phyloP scores from a whole-genome alignment of 2,329 filamentous ascomycete species.

The Aspergillus tanneri region DNA sequence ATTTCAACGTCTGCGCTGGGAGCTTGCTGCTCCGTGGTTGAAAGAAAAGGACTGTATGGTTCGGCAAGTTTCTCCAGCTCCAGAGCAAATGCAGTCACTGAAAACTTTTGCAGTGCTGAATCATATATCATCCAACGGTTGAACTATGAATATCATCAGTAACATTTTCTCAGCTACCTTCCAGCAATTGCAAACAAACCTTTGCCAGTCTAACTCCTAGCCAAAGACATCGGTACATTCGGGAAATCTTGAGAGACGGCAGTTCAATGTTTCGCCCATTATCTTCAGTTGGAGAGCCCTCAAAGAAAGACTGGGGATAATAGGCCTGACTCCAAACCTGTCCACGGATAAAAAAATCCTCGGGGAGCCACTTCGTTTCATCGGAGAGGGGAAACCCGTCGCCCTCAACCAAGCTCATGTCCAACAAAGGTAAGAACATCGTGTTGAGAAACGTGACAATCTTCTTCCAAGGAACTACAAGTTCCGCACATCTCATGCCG shows the following conservation, averaged over 20 bases:
- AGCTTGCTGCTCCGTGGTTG: background rate
- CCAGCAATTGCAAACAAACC: slow-evolving; percentile 31
- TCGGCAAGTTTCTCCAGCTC: slow-evolving; percentile 22
- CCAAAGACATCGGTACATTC: slow-evolving; percentile 54
- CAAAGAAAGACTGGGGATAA: slow-evolving; percentile 54
- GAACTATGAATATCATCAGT: slow-evolving; percentile 27
- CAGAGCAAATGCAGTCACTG: slow-evolving; percentile 32
- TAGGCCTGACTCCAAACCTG: slow-evolving; percentile 52
- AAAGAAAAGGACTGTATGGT: slow-evolving; percentile 14
- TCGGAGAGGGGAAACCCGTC: slow-evolving; percentile 44
- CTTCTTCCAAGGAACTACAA: slow-evolving; percentile 51
- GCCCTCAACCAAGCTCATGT: slow-evolving; percentile 37
- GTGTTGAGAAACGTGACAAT: slow-evolving; percentile 56
- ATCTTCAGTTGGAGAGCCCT: slow-evolving; percentile 51
- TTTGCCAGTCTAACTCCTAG: slow-evolving; percentile 46
- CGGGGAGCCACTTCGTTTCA: slow-evolving; percentile 52
- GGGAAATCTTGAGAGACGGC: slow-evolving; percentile 48
- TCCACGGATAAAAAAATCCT: slow-evolving; percentile 60
- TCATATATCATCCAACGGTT: slow-evolving; percentile 44
- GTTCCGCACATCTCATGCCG: slow-evolving; percentile 42
- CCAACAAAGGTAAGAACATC: slow-evolving; percentile 43
- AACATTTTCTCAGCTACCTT: background rate
- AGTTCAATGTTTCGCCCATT: slow-evolving; percentile 55
- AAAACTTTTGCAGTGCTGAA: slow-evolving; percentile 29
- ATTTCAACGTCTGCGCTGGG: slow-evolving; percentile 9